Evolutionary conservation across 805 yeast species (phyloP), one percentile per base, ranked within the genome.

Genomic region (Saturnispora halmiae): DNA sequence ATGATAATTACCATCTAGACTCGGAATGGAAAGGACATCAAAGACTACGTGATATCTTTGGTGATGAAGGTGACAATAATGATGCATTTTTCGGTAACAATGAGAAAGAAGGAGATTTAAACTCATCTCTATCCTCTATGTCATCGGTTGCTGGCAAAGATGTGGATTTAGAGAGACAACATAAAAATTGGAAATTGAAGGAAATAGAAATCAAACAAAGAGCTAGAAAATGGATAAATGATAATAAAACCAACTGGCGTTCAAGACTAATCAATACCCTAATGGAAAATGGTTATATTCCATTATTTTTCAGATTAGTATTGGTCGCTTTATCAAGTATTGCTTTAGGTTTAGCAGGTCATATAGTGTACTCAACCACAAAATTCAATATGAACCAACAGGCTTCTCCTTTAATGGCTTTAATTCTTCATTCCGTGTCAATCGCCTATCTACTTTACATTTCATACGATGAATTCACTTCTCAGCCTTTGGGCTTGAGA

Each of bases 361-460:
- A 79, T 34, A 75, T 85, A 40, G 75, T 68, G 47, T 59, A 60
- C 9, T 53, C 57, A 41, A 59, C 62, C 14, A 61, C 59, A 3
- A 46, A 51, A 14, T 22, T 19, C 16, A 55, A 63, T 10, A 60
- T 84, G 6, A 65, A 71, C 6, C 94, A 83, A 55, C 87, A 83
- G 53, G 82, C 98, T 14, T 80, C 95, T 51, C 84, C 97, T 0
- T 78, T 88, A 34, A 86, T 92, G 94, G 92, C 96, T 3, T 72
- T 92, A 2, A 77, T 77, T 39, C 94, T 90, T 4, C 90, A 87
- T 53, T 66, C 85, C 22, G 67, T 78, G 46, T 95, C 95, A 3
- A 61, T 85, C 20, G 71, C 76, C 0, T 92, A 92, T 56, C 70
- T 87, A 42, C 61, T 79, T 3, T 87, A 84, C 59, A 84, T 90